phyloP scores from a whole-genome alignment of 768 basidiomycete species.

The Amanita thiersii region DNA sequence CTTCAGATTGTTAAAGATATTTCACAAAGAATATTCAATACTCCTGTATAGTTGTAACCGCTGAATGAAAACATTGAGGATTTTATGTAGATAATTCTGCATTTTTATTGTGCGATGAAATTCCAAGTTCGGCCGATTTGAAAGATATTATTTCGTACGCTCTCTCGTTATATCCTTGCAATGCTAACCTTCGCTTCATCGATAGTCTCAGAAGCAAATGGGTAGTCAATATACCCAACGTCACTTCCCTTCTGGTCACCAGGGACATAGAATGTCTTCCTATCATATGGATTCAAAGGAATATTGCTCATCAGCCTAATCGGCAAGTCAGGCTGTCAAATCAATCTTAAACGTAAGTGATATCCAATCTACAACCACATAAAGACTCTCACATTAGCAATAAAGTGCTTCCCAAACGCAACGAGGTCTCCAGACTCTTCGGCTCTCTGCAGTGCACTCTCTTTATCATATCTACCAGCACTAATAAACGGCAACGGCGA shows the following conservation, averaged over 20 bases:
- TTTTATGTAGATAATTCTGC: too few species aligned
- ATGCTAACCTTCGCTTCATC: too few species aligned
- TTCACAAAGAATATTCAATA: too few species aligned
- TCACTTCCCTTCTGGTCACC: constrained; percentile 16
- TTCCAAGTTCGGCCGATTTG: too few species aligned
- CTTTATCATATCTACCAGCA: constrained; percentile 35
- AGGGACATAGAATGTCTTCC: constrained; percentile 30
- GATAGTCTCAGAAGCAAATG: too few species aligned
- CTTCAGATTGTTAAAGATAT: constrained; percentile 22
- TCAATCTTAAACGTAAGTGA: too few species aligned
- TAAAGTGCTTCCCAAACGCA: constrained; percentile 21
- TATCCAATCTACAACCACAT: neutral
- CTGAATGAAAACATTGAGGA: too few species aligned
- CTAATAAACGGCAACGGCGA: constrained; percentile 28
- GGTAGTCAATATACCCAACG: constrained; percentile 23
- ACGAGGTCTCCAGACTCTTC: constrained; percentile 25
- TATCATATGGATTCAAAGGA: constrained; percentile 23
- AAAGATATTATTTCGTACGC: too few species aligned
- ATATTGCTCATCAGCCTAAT: constrained; percentile 24
- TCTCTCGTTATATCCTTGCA: too few species aligned
- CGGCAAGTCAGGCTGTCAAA: constrained; percentile 33
- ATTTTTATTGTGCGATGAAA: too few species aligned
- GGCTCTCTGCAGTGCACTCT: constrained; percentile 27
- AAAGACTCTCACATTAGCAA: constrained; percentile 22
- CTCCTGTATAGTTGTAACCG: too few species aligned